Evolutionary conservation across 441 rosid species (phyloP), one percentile per base, ranked within the genome.

Genomic region (Heliophila coronopifolia): DNA sequence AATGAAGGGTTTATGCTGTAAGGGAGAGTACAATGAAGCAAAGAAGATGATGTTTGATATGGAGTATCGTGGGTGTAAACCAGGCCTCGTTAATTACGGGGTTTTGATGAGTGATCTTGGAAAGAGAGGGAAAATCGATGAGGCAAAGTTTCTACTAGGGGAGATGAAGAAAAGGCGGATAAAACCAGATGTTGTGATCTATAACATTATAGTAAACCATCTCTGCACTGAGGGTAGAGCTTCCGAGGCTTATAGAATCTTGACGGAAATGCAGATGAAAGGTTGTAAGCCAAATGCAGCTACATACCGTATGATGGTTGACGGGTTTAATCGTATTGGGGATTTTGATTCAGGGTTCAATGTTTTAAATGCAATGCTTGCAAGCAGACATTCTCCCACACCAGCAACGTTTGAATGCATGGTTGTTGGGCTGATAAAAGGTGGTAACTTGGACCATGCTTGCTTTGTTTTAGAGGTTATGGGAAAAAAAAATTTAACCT

Each of bases 11-110:
- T 65, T 81, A 63, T 90, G 97, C 50, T 33, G 43, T 7, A 15
- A 24, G 3, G 92, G 79, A 4, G 81, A 78, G 57, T 69, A 71
- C 22, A 63, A 58, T 34, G 89, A 77, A 74, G 95, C 95, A 0
- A 78, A 76, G 66, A 90, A 86, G 65, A 10, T 90, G 62, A 71
- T 83, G 83, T 90, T 90, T 5, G 97, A 86, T 62, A 86, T 90
- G 97, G 97, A 80, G 23, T 90, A 90, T 65, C 62, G 66, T 56
- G 92, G 95, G 3, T 90, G 97, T 64, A 86, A 81, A 49, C 86
- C 87, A 1, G 43, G 53, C 9, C 54, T 63, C 3, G 53, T 80
- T 6, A 90, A 90, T 44, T 89, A 67, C 38, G 94, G 95, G 10
- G 77, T 86, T 59, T 66, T 86, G 82, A 73, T 90, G 82, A 81